Evolutionary conservation across 371 early-diverging fungal species (phyloP), one percentile per base, ranked within the genome.

Genomic region (Lichtheimia ramosa): DNA sequence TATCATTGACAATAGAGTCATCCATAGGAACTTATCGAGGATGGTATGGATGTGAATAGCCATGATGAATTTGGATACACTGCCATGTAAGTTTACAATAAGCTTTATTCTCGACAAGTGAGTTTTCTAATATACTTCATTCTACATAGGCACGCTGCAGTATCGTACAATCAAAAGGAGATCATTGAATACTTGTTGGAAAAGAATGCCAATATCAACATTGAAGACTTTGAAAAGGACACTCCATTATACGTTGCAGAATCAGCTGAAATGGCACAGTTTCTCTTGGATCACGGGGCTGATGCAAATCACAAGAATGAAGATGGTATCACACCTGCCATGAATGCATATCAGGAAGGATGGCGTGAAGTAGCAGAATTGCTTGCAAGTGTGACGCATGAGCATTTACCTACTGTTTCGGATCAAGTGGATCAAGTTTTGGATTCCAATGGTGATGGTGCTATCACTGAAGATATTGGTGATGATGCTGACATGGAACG

Each of bases 181-280:
- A 63, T 88, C 50, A 70, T 86, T 28, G 69, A 77, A 53, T 83
- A 81, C 48, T 68, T 90, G 13, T 56, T 87, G 21, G 62, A 67
- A 16, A 70, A 76, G 27, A 71, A 73, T 15, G 91, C 85, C 43
- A 68, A 91, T 55, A 77, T 91, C 39, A 83, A 90, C 64, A 71
- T 93, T 24, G 72, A 74, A 49, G 96, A 95, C 65, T 62, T 74
- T 21, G 95, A 95, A 34, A 88, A 91, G 55, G 94, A 95, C 62
- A 92, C 95, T 18, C 93, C 95, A 12, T 75, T 96, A 39, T 92
- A 89, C 64, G 85, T 89, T n/a, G 86, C 86, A 55, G 94, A 94
- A 60, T 84, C 87, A 43, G 80, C 81, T 3, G 87, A 81, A n/a
- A 85, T 88, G 57, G 94, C 92, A 25, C 58, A 83, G 54, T 60